These are phyloP conservation scores for Russula virescens DNA, from an alignment of 768 basidiomycete species.

Conservation along the genomic window DNA sequence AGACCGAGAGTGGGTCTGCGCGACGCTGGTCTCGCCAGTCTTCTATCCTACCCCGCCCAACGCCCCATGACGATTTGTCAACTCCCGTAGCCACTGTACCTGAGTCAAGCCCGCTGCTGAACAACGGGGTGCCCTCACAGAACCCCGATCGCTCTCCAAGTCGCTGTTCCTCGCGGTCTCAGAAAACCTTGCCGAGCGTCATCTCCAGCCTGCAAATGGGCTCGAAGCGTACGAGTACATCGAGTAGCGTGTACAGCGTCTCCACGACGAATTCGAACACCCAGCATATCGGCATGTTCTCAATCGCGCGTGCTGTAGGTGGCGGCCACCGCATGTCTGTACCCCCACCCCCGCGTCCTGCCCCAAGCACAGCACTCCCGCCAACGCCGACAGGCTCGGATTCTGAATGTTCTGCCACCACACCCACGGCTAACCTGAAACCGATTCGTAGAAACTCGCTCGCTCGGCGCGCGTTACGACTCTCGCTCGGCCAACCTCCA, in stretches of 20 bases:
- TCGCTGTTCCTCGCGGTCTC: conserved; percentile 31
- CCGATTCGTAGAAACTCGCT: conserved; percentile 48
- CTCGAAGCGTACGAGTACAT: conserved; percentile 28
- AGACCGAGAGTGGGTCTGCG: conserved; percentile 23
- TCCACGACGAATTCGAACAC: conserved; percentile 29
- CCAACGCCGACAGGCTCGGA: conserved; percentile 47
- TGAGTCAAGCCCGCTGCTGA: conserved; percentile 17
- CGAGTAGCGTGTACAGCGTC: conserved; percentile 41
- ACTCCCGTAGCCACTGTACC: conserved; percentile 39
- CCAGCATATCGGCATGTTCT: conserved; percentile 30
- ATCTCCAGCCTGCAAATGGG: conserved; percentile 15
- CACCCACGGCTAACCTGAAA: conserved; percentile 26
- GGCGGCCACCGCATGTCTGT: conserved; percentile 50
- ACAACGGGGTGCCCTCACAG: conserved; percentile 21
- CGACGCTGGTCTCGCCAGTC: conserved; percentile 34
- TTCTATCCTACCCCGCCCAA: conserved; percentile 43
- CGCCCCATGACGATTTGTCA: conserved; percentile 56
- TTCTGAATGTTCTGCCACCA: conserved; percentile 29
- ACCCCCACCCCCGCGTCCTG: conserved; percentile 68
- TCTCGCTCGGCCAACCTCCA: conserved; percentile 46
- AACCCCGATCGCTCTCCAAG: conserved; percentile 18
- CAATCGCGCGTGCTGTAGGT: conserved; percentile 26
- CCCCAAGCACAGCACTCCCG: conserved; percentile 64
- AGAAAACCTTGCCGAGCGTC: conserved; percentile 22
- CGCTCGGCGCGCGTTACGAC: conserved; percentile 44